Evolutionary conservation across 306 rosid genomes (phyloP), one percentile per base, ranked within the genome.

Genomic region (Casuarina cunninghamiana): DNA sequence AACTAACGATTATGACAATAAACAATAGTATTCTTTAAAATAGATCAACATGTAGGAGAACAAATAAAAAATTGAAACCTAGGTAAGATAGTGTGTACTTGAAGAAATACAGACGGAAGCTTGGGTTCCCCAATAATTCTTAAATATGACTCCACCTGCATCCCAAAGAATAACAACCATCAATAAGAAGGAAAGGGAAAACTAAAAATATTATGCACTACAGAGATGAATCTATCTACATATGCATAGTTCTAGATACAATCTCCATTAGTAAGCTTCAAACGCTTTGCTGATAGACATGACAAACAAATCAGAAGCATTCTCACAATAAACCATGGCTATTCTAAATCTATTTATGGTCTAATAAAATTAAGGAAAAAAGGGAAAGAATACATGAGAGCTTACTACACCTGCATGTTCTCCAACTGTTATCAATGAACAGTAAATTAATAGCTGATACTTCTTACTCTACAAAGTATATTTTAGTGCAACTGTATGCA

Each of bases 71-170:
- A 26, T 26, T 11, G 71, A 73, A 83, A 69, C 81, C 32, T 53
- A 79, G 57, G 75, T 49, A 58, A 77, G 71, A 68, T 35, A 74
- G 78, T 53, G 65, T 48, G 78, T 82, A 95, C 98, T 82, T 95
- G 98, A 78, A 92, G 99, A 87, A 96, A 96, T 62, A 86, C 82
- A 17, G 98, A 93, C 10, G 98, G 96, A 84, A 96, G 91, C 93
- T 95, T 92, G 48, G 97, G 97, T 87, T 95, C 97, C 65, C 85
- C 97, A 76, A 91, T 77, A 79, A 95, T 89, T 71, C 75, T 89
- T 87, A 95, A 85, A 83, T 92, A 95, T 76, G 98, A 92, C 71
- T 89, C 97, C 68, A 88, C 98, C 98, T 95, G 79, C 88, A 86
- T 13, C 67, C 45, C 35, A 75, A 37, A 75, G 80, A 81, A 76